Percentiles rank a stretch among this genome's conserved stretches.
Conservation (phyloP, 2,329 filamentous ascomycete genomes). For the Daldinia sp. region DNA sequence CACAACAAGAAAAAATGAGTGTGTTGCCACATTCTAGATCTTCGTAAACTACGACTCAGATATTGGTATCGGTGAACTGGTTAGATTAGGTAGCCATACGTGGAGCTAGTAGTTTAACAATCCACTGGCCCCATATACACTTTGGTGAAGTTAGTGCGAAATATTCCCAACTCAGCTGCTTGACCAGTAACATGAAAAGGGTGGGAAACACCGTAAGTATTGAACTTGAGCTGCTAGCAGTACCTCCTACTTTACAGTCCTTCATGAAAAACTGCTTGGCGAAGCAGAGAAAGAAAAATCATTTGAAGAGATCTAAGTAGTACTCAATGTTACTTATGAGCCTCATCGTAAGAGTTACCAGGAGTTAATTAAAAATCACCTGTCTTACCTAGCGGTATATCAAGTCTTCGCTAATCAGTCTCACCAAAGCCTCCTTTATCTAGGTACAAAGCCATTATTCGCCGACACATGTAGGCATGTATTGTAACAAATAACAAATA, state of each 20-base stretch:
- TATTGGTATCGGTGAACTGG: neutral
- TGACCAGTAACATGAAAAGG: neutral
- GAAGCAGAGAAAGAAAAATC: too few species aligned
- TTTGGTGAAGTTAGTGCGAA: neutral
- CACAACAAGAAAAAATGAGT: slow-evolving; percentile 18
- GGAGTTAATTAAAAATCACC: too few species aligned
- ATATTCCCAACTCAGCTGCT: neutral
- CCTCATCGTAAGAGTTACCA: too few species aligned
- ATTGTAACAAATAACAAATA: too few species aligned
- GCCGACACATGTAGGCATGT: too few species aligned
- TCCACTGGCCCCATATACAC: neutral
- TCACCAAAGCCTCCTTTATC: too few species aligned
- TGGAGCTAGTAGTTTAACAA: neutral
- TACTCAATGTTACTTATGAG: too few species aligned
- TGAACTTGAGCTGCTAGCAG: neutral
- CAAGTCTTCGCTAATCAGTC: too few species aligned
- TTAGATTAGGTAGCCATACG: neutral
- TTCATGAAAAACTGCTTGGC: too few species aligned
- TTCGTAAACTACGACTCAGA: neutral
- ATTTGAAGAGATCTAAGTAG: too few species aligned
- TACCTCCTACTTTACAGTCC: neutral
- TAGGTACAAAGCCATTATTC: neutral
- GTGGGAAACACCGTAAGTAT: neutral
- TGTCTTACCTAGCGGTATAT: too few species aligned
- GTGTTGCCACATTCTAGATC: slow-evolving; percentile 1